phyloP scores from a whole-genome alignment of 345 rosid species.

The Erucastrum elatum region DNA sequence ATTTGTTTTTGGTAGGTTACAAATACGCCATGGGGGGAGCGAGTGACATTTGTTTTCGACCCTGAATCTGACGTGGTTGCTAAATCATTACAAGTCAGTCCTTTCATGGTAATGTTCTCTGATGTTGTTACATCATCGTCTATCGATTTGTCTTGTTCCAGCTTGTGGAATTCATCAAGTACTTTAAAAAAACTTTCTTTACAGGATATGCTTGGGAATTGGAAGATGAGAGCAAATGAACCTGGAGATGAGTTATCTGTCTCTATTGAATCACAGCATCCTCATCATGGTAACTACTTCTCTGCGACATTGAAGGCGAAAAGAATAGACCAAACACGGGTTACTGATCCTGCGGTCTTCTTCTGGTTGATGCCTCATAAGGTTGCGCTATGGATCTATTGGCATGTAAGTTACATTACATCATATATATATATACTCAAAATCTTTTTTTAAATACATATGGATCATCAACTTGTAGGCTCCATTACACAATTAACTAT shows the following conservation, averaged over 20 bases:
- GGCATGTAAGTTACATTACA: constrained; percentile 73
- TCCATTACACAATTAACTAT: neutral
- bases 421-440: neutral
- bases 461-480: neutral
- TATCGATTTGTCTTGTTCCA: neutral
- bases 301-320: constrained; percentile 67
- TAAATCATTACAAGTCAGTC: constrained; percentile 4
- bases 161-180: neutral
- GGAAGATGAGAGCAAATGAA: constrained; percentile 67
- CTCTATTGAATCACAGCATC: constrained; percentile 69
- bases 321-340: constrained; percentile 39
- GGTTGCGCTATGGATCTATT: constrained; percentile 90
- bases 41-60: constrained; percentile 72
- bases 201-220: constrained; percentile 89
- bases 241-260: constrained; percentile 70
- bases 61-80: constrained; percentile 48
- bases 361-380: constrained; percentile 99
- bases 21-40: constrained; percentile 95
- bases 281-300: constrained; percentile 77
- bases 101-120: constrained; percentile 76
- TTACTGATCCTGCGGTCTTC: constrained; percentile 55
- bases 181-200: neutral
- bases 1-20: constrained; percentile 63
- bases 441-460: neutral
- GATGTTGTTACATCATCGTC: neutral